Base-by-base conservation (phyloP, 495 filamentous ascomycete species). In the Podospora comata region DNA sequence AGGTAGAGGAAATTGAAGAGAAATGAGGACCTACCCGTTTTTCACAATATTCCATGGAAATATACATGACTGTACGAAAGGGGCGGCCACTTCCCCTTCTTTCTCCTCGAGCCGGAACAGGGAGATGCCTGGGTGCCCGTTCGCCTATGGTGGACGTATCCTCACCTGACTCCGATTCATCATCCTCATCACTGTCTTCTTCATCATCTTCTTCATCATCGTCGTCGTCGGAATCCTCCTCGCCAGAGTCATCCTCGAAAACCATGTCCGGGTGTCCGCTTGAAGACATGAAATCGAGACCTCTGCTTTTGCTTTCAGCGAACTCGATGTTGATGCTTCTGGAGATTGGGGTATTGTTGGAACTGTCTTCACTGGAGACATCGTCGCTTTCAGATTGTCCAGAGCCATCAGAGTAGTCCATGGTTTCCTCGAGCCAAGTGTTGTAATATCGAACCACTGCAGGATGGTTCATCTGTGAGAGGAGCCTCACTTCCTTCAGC, bases 381-480 rank as follows among this genome's bases (percentile, higher is more conserved):
- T 90, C 87, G 2, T 90, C 87, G 2, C 84, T 86, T 5, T 87
- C 89, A 1, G 82, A 63, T 15, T 44, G 32, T 13, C 30, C 76
- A 60, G 89, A 86, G 19, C 83, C 84, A 65, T 90, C 87, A 5
- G 81, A 77, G 27, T 82, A 78, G 66, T 93, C 71, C 85, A 64
- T 73, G 68, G 82, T 69, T 69, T 94, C 90, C 74, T 99, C 95
- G 4, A 93, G 83, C 95, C 95, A 98, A 2, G 96, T 93, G 26
- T 93, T 92, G 76, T 92, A 97, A 74, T 98, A 99, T 23, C 96
- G 87, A 44, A 99, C 95, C 19, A 99, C 95, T 71, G 95, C 92
- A 4, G 94, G 93, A 81, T 99, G 93, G 78, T 96, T 98, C 70
- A 99, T 84, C 64, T 91, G 87, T 18, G 95, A 97, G 9, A 99